Evolutionary conservation across 2,329 filamentous ascomycete species (phyloP).

Genomic region (Fonsecaea erecta): DNA sequence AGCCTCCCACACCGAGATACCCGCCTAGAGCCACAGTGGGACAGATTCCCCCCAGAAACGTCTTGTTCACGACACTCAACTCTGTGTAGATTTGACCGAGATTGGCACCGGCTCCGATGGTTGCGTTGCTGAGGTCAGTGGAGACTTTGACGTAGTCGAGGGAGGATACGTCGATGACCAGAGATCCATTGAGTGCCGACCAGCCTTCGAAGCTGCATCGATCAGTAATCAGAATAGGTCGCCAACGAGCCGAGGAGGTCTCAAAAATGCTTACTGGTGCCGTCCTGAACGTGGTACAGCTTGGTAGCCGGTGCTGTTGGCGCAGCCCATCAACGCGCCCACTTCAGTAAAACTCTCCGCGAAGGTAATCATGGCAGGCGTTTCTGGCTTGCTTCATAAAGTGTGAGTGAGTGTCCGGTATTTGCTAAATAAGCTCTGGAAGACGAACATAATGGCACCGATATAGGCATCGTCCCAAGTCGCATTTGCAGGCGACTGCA

Average conservation of each 20-base stretch:
- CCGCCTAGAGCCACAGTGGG: background rate
- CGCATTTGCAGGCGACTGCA: background rate
- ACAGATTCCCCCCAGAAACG: background rate
- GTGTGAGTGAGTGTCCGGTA: background rate
- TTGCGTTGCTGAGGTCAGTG: background rate
- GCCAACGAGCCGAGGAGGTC: background rate
- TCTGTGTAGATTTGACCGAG: conserved; percentile 2
- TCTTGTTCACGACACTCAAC: background rate
- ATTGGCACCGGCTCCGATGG: background rate
- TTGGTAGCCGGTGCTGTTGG: background rate
- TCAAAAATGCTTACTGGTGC: background rate
- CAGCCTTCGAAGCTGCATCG: conserved; percentile 4
- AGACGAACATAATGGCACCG: background rate
- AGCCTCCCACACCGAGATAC: conserved; percentile 2
- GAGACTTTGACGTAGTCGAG: background rate
- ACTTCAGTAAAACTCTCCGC: conserved; percentile 1
- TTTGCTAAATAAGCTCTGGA: background rate
- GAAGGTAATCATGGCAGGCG: background rate
- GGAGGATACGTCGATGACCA: background rate
- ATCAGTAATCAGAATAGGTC: background rate
- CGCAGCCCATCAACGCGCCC: conserved; percentile 2
- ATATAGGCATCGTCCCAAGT: conserved; percentile 2
- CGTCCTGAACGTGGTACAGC: background rate
- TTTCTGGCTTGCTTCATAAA: background rate
- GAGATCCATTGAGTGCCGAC: conserved; percentile 3